Evolutionary conservation across 1,284 basidiomycete species (phyloP).

Genomic region (Cerioporus squamosus): DNA sequence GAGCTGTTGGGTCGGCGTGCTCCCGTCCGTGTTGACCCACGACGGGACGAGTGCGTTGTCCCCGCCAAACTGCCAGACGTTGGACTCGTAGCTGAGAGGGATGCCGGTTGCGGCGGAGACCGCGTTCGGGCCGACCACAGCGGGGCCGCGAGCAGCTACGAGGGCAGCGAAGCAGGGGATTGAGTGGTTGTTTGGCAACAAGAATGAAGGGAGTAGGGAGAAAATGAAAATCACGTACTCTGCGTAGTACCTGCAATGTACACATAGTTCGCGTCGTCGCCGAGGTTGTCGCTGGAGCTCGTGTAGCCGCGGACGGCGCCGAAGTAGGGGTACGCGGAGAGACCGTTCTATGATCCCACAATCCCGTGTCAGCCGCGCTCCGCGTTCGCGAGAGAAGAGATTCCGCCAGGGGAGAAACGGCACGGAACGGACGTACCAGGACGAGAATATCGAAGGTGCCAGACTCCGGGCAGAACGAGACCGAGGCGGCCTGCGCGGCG

Average conservation of each 20-base stretch:
- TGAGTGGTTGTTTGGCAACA: background rate
- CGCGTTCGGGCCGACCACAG: constrained; percentile 19
- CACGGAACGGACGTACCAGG: constrained; percentile 10
- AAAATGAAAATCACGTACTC: constrained; percentile 13
- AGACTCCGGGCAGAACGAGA: constrained; percentile 17
- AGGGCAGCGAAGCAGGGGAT: background rate
- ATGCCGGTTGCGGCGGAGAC: constrained; percentile 22
- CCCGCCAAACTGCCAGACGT: constrained; percentile 21
- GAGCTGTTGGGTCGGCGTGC: background rate
- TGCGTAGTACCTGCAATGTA: constrained; percentile 25
- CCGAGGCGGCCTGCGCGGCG: constrained; percentile 16
- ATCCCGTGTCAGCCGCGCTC: too few species aligned
- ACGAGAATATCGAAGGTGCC: constrained; percentile 16
- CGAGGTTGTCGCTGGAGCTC: constrained; percentile 12
- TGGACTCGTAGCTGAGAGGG: constrained; percentile 22
- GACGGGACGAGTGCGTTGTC: constrained; percentile 13
- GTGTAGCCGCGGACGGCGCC: constrained; percentile 26
- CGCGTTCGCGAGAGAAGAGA: too few species aligned
- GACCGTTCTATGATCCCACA: constrained; percentile 24
- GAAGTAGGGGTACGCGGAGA: constrained; percentile 19
- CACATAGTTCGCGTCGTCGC: constrained; percentile 23
- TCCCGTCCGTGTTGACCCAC: constrained; percentile 28
- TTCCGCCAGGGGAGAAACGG: background rate
- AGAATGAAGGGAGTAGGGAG: background rate
- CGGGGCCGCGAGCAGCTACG: constrained; percentile 19